A percentile compares a stretch with the other conserved stretches of the same genome.
These are phyloP conservation scores for Bimuria novae-zelandiae DNA, from an alignment of 2,329 filamentous ascomycete genomes.

Conservation along the genomic window DNA sequence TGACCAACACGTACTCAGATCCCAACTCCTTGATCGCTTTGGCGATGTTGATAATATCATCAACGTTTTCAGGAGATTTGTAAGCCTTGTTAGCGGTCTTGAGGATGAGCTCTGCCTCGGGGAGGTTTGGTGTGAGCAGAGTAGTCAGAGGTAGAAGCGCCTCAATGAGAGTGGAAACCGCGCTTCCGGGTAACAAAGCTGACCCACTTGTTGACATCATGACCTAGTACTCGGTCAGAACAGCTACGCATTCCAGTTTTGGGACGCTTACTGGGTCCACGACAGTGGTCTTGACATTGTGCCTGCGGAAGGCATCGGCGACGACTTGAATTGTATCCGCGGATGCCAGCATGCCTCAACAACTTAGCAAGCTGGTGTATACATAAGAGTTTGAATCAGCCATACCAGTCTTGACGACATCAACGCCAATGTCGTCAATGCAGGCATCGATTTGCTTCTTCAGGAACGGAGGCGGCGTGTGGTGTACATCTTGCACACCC, in stretches of 20 bases:
- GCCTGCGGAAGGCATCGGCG: conserved; percentile 63
- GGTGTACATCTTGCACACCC: conserved; percentile 80
- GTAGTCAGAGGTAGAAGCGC: conserved; percentile 69
- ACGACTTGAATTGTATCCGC: conserved; percentile 71
- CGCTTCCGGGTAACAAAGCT: conserved; percentile 66
- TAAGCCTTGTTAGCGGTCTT: conserved; percentile 53
- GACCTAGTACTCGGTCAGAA: conserved; percentile 57
- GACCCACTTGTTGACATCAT: conserved; percentile 89
- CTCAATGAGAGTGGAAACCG: conserved; percentile 64
- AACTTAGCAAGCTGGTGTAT: conserved; percentile 6
- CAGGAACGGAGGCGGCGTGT: conserved; percentile 78
- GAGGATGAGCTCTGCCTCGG: conserved; percentile 71
- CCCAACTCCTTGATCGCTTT: conserved; percentile 69
- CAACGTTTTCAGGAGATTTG: conserved; percentile 59
- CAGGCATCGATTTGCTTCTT: conserved; percentile 84
- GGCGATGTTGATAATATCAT: conserved; percentile 72
- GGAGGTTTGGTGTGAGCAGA: conserved; percentile 76
- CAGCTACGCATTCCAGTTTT: neutral
- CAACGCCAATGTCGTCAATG: conserved; percentile 80
- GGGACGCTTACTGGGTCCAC: conserved; percentile 70
- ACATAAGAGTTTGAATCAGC: conserved; percentile 8
- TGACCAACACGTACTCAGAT: conserved; percentile 80
- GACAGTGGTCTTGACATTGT: conserved; percentile 64
- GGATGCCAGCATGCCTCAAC: conserved; percentile 78
- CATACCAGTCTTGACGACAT: conserved; percentile 88